Percentiles rank a stretch among this genome's conserved stretches.
phyloP scores from a whole-genome alignment of 192 early-diverging fungal genomes.

The Kappamyces sp. region DNA sequence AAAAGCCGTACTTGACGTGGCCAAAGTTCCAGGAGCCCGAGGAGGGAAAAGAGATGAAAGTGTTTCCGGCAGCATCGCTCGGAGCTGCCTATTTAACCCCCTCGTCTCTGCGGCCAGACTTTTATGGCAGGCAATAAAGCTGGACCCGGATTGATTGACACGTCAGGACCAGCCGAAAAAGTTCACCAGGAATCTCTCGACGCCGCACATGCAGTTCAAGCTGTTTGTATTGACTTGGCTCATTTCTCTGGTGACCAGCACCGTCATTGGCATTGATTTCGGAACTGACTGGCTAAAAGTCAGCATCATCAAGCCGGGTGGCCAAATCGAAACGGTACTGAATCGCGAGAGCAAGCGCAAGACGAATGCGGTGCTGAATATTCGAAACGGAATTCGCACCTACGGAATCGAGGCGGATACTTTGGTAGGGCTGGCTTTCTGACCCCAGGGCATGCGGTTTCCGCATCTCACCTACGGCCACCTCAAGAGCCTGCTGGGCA shows the following conservation, averaged over 20 bases:
- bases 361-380: slow-evolving; percentile 74
- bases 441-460: slow-evolving; percentile 65
- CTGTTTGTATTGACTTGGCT: too few relatives aligned
- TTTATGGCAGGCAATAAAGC: not conserved
- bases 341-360: slow-evolving; percentile 96
- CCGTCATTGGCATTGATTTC: slow-evolving; percentile 94
- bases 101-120: slow-evolving; percentile 8
- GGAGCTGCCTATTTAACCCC: not conserved
- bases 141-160: not conserved
- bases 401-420: slow-evolving; percentile 84
- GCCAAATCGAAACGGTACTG: slow-evolving; percentile 87
- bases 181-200: not conserved
- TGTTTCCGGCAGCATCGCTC: not conserved
- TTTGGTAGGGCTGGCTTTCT: slow-evolving; percentile 37
- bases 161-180: not conserved
- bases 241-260: slow-evolving; percentile 32
- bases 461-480: slow-evolving; percentile 77
- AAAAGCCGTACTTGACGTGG: too few relatives aligned
- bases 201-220: not conserved
- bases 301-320: slow-evolving; percentile 83
- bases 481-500: slow-evolving; percentile 81
- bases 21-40: too few relatives aligned
- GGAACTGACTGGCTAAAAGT: slow-evolving; percentile 98
- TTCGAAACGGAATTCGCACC: slow-evolving; percentile 72
- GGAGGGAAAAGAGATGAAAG: too few relatives aligned